Conservation (phyloP, 768 basidiomycete species). For the Suillus plorans region DNA sequence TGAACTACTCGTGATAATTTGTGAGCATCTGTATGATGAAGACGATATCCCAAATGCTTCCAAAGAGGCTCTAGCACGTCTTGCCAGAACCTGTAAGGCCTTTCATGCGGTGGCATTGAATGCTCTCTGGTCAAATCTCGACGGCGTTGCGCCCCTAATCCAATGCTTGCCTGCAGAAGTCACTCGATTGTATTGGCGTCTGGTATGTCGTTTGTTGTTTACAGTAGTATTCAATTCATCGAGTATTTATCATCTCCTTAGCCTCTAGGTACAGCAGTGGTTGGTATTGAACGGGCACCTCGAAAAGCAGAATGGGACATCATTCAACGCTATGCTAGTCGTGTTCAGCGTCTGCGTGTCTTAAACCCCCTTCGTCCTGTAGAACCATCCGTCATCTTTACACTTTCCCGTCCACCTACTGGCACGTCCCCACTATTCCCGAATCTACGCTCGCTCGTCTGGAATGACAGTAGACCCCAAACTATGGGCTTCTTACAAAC, state of each 20-base stretch:
- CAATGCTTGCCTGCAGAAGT: slow-evolving; percentile 19
- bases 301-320: not conserved
- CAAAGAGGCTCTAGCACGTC: slow-evolving; percentile 14
- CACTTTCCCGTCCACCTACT: not conserved
- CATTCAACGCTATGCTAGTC: not conserved
- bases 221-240: not conserved
- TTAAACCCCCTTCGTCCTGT: not conserved
- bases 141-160: slow-evolving; percentile 20
- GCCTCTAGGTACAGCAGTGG: not conserved
- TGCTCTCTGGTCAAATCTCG: slow-evolving; percentile 22
- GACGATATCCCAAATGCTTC: not conserved
- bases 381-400: not conserved
- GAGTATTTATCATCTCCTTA: not conserved
- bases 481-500: not conserved
- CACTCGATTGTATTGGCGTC: not conserved
- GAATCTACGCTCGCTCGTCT: slow-evolving; percentile 1
- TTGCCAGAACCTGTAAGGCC: slow-evolving; percentile 26
- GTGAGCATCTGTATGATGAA: not conserved
- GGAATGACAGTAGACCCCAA: not conserved
- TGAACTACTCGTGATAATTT: not conserved
- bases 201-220: not conserved
- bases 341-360: not conserved
- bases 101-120: slow-evolving; percentile 24
- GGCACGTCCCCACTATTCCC: not conserved
- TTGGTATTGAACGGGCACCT: not conserved